Base-by-base conservation (phyloP, 2,329 filamentous ascomycete genomes). In the Sphaerulina musiva region DNA sequence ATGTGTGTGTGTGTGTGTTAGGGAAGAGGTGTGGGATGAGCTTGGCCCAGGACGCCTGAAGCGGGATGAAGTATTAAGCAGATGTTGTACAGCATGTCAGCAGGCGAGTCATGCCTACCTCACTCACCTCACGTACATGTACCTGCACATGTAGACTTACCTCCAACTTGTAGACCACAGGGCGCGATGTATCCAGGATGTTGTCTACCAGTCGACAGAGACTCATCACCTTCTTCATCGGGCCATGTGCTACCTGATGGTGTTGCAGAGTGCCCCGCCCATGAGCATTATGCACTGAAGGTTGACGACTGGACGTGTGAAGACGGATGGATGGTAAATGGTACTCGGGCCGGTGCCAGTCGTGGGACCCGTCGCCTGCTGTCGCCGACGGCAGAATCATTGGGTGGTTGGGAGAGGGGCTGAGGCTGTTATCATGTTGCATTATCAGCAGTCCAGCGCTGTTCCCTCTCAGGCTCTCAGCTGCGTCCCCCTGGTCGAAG, bases 1-100 rank as follows among this genome's bases (percentile, higher is more conserved):
- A 73, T 73, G 6, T 14, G 58, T 14, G 23, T 46, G 23, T 46
- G 17, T 20, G 6, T 40, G 11, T 20, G 26, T 29, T 4, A 29
- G 20, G 20, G 20, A 20, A 20, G 20, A 20, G 9, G 10, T 34
- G 8, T 9, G 20, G 39, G 40, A 20, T 20, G 31, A 38, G 41
- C 14, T 48, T 32, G 23, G n/a, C 14, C 6, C 17, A 44, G 41
- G 6, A 14, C 10, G 12, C 10, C 6, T 44, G 41, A 44, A 44
- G 32, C 32, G 8, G 32, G 32, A 36, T 36, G 32, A 36, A 36
- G 11, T 8, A 36, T 36, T 36, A 36, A 36, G 32, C 32, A 36
- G 32, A 36, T 36, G 12, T 38, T n/a, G 34, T 17, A 17, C 14
- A 40, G 38, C 14, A 40, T 17, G 12, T 40, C 10, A n/a, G 38